Percentiles rank a stretch among this genome's conserved stretches.
These are phyloP conservation scores for Amanita muscaria DNA, from an alignment of 768 basidiomycete species.

Conservation along the genomic window DNA sequence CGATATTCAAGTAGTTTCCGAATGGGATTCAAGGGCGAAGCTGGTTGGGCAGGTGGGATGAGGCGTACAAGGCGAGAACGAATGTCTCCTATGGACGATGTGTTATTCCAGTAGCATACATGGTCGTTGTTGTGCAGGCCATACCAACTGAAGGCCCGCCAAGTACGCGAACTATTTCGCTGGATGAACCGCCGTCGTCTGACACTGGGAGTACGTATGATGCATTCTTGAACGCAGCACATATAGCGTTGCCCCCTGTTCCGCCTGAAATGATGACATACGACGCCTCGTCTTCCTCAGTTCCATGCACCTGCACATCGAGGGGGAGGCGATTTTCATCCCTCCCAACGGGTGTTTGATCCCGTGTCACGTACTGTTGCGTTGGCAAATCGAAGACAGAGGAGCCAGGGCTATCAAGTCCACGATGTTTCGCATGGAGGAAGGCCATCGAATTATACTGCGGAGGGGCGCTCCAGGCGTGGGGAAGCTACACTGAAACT, in stretches of 20 bases:
- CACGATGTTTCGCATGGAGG: constrained; percentile 6
- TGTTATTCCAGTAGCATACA: not conserved
- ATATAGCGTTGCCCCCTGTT: constrained; percentile 91
- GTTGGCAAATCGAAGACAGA: constrained; percentile 70
- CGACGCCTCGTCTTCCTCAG: constrained; percentile 25
- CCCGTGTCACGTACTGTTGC: constrained; percentile 19
- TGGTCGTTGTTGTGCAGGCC: no score
- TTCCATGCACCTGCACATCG: not conserved
- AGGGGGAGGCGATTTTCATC: not conserved
- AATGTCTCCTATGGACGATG: constrained; percentile 55
- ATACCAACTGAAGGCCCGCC: constrained; percentile 80
- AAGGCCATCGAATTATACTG: no score
- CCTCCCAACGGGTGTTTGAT: not conserved
- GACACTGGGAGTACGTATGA: constrained; percentile 89
- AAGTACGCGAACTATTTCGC: constrained; percentile 88
- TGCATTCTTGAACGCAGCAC: constrained; percentile 69
- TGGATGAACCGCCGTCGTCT: constrained; percentile 92
- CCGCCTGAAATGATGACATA: constrained; percentile 84
- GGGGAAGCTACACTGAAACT: no score
- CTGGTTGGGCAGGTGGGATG: constrained; percentile 56
- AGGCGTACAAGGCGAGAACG: constrained; percentile 83
- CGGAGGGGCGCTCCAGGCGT: no score
- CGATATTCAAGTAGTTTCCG: constrained; percentile 72
- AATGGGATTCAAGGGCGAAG: constrained; percentile 65
- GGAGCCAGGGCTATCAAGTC: constrained; percentile 52